phyloP scores from a whole-genome alignment of 805 yeast species.

The Ogataea ramenticola region DNA sequence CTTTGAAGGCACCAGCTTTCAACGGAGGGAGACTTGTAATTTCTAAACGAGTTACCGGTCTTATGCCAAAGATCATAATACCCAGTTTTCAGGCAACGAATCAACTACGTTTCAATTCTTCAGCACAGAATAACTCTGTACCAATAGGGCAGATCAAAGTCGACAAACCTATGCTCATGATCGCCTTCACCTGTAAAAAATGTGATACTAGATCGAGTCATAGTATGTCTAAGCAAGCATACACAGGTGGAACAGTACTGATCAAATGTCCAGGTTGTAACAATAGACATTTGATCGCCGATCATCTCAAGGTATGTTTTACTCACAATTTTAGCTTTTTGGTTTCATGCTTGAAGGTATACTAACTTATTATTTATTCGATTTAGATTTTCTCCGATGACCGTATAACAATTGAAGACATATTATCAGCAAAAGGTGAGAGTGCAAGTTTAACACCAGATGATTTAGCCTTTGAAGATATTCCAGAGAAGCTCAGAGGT shows the following conservation, averaged over 20 bases:
- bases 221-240: slow-evolving; percentile 88
- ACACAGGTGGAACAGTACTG: slow-evolving; percentile 76
- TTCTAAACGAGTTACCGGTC: no score
- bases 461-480: slow-evolving; percentile 64
- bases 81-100: neutral
- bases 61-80: no score
- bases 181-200: slow-evolving; percentile 88
- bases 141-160: slow-evolving; percentile 32
- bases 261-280: slow-evolving; percentile 91
- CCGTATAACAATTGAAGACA: slow-evolving; percentile 71
- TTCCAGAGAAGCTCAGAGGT: slow-evolving; percentile 46
- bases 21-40: no score
- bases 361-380: slow-evolving; percentile 9
- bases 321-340: no score
- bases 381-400: slow-evolving; percentile 70
- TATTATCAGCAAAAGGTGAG: slow-evolving; percentile 70
- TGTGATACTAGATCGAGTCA: slow-evolving; percentile 83
- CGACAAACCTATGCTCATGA: slow-evolving; percentile 74
- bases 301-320: slow-evolving; percentile 53
- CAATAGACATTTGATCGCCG: slow-evolving; percentile 85
- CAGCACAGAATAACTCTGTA: neutral
- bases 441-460: slow-evolving; percentile 54
- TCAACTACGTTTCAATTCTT: neutral
- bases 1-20: no score
- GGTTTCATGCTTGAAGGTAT: no score